Evolutionary conservation across 441 rosid genomes (phyloP), one percentile per base, ranked within the genome.

Genomic region (Gossypium aridum): DNA sequence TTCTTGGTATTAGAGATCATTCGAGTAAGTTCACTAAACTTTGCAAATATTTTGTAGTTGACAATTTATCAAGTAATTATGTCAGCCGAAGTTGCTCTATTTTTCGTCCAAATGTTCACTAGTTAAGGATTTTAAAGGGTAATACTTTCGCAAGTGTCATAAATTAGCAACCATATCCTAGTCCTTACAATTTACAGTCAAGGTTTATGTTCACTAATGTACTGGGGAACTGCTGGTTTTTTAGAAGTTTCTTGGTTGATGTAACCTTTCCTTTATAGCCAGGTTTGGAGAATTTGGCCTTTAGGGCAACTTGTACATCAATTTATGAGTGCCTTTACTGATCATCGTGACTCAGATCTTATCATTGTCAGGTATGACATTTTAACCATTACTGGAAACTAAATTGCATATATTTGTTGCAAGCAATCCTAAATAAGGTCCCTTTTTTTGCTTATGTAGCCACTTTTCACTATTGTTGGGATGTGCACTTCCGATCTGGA

Each of bases 401-500:
- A 53, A 69, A 67, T 25, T 65, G 16, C 64, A 31, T 71, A 31
- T 64, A 17, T 54, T 62, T 28, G 67, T 47, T 69, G 26, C 54
- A 71, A 64, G 66, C 16, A 65, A 66, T 9, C 55, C 22, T 47
- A 66, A 55, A 19, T 51, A 71, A 8, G 20, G 3, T 54, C 55
- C 26, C 34, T 62, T 73, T 65, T 73, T 75, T 77, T 17, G 56
- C 65, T 20, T 76, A 9, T 80, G 72, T 80, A 90, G 99, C 87
- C 98, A 93, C 82, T 96, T 96, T 81, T 93, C 99, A 9, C 93
- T 96, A 25, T 83, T 96, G 73, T 64, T 93, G 88, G 98, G 99
- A 73, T 96, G 99, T 78, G 96, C 98, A 14, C 92, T 96, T 85
- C 99, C 99, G 53, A 92, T 93, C 63, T 96, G 99, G 99, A 86